phyloP scores from a whole-genome alignment of 1,284 basidiomycete genomes.

The Paramarasmius palmivorus region DNA sequence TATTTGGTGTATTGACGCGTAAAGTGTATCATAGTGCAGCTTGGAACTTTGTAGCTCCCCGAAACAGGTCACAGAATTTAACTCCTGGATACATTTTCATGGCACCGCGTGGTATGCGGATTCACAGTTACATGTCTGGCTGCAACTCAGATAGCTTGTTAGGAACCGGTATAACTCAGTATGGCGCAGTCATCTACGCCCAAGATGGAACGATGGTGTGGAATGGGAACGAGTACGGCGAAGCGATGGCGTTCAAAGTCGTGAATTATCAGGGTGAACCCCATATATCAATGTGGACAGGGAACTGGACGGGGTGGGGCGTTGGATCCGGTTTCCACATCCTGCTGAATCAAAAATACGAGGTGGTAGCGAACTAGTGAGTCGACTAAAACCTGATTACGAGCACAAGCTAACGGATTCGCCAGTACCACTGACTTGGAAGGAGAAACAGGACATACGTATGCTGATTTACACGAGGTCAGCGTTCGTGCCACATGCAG shows the following conservation, averaged over 20 bases:
- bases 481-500: neutral
- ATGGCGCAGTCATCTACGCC: neutral
- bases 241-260: neutral
- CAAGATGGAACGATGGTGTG: neutral
- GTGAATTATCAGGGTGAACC: neutral
- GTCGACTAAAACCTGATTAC: too few relatives aligned
- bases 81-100: neutral
- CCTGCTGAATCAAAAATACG: neutral
- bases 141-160: too few relatives aligned
- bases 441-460: neutral
- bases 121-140: too few relatives aligned
- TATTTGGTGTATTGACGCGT: too few relatives aligned
- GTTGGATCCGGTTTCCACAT: neutral
- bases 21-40: neutral
- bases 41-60: neutral
- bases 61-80: neutral
- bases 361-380: slow-evolving; percentile 1
- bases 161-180: neutral
- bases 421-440: neutral
- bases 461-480: neutral
- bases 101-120: neutral
- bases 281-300: neutral
- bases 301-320: neutral
- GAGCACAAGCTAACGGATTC: too few relatives aligned
- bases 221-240: neutral